Evolutionary conservation across 2,329 filamentous ascomycete genomes (phyloP), one percentile per base, ranked within the genome.

Genomic region (Rhinocladiella similis): DNA sequence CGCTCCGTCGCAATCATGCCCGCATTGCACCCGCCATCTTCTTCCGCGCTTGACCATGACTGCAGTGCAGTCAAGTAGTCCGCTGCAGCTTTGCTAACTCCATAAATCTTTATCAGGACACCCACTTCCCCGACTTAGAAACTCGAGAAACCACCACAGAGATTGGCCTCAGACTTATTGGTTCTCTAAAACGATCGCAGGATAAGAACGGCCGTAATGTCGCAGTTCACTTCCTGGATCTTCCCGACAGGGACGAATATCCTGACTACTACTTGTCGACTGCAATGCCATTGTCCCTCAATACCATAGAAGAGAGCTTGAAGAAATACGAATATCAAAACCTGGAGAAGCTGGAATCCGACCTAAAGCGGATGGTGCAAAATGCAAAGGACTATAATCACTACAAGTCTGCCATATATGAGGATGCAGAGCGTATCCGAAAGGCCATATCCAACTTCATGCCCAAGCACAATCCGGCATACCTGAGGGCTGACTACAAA

Each of bases 381-480:
- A 96, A 96, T 68, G 90, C 89, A 35, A 96, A 96, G 72, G 86
- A 90, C 52, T 94, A 85, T 74, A 93, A 93, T 67, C 80, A 86
- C 57, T 87, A 87, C 64, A 82, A 81, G 42, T 90, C 89, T 0
- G 76, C 84, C 55, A 80, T 88, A 36, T 93, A 88, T 68, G 87
- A 91, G 42, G 91, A 96, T 75, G 90, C 91, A 7, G 91, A 96
- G 72, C 85, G 90, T 47, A 83, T 96, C 45, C 83, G 91, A 46
- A 96, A 96, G 74, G 87, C 90, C 2, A 80, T 93, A 39, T 92
- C 89, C 70, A 93, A 92, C 67, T 91, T 86, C 71, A 96, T 96
- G 91, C 87, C 86, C 54, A 89, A 89, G 70, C 82, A 87, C 65
- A 96, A 96, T 66, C 91, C 91, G 13, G 90, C 89, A 14, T 96